These are phyloP conservation scores for Cladosporium sp. DNA, from an alignment of 2,329 filamentous ascomycete species.

Conservation along the genomic window DNA sequence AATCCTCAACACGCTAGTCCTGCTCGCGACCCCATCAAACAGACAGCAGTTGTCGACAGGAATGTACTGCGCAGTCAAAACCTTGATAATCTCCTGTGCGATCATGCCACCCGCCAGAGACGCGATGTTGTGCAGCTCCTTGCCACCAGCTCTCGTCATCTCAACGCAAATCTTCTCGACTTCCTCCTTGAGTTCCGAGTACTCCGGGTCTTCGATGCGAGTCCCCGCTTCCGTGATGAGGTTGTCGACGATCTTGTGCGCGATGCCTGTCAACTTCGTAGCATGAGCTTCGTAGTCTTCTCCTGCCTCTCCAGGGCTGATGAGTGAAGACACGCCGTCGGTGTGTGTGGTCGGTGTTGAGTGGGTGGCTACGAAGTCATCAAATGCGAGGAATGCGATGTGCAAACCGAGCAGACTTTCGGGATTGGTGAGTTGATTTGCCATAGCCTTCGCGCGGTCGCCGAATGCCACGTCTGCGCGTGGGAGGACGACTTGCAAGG, in stretches of 20 bases:
- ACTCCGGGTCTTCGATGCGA: slow-evolving; percentile 40
- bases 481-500: slow-evolving; percentile 46
- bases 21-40: slow-evolving; percentile 58
- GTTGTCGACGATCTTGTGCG: slow-evolving; percentile 38
- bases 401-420: slow-evolving; percentile 46
- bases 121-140: slow-evolving; percentile 89
- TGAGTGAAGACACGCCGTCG: slow-evolving; percentile 30
- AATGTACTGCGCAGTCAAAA: slow-evolving; percentile 66
- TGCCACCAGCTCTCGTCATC: slow-evolving; percentile 68
- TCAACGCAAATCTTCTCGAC: slow-evolving; percentile 39
- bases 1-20: slow-evolving; percentile 34
- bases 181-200: slow-evolving; percentile 33
- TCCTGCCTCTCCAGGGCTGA: slow-evolving; percentile 34
- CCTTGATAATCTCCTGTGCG: slow-evolving; percentile 95
- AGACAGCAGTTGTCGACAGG: slow-evolving; percentile 61
- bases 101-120: slow-evolving; percentile 85
- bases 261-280: slow-evolving; percentile 40
- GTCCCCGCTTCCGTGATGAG: slow-evolving; percentile 40
- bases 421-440: slow-evolving; percentile 38
- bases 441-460: slow-evolving; percentile 48
- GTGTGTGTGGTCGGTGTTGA: slow-evolving; percentile 17
- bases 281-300: slow-evolving; percentile 33
- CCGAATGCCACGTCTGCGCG: slow-evolving; percentile 32
- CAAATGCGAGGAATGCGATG: slow-evolving; percentile 50
- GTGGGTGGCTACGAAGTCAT: slow-evolving; percentile 42